Conservation (phyloP, 2,329 filamentous ascomycete species). For the Scedosporium apiospermum region DNA sequence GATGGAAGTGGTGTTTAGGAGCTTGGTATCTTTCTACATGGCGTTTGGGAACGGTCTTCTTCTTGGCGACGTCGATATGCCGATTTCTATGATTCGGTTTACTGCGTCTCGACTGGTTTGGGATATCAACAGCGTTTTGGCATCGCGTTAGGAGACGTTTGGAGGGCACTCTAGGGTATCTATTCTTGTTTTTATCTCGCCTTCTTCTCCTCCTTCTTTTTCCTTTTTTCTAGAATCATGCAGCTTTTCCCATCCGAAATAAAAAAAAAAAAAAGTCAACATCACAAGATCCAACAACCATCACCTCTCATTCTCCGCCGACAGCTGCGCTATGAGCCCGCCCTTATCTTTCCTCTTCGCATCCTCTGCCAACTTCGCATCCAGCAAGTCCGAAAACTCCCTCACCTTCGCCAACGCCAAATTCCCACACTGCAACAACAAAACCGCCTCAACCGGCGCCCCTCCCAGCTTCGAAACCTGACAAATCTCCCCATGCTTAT, state of each 20-base stretch:
- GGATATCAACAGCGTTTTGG: slow-evolving; percentile 5
- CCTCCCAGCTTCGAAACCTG: slow-evolving; percentile 89
- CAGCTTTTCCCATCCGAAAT: not conserved
- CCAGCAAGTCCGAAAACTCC: slow-evolving; percentile 66
- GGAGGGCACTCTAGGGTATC: not conserved
- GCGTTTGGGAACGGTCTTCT: not conserved
- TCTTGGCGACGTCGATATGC: no score
- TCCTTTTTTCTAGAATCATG: slow-evolving; percentile 1
- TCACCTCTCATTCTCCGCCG: slow-evolving; percentile 71
- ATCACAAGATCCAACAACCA: slow-evolving; percentile 4
- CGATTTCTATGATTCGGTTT: not conserved
- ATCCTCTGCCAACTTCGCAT: slow-evolving; percentile 66
- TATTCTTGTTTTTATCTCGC: slow-evolving; percentile 11
- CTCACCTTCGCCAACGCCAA: slow-evolving; percentile 71
- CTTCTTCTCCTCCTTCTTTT: slow-evolving; percentile 8
- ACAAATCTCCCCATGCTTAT: slow-evolving; percentile 82
- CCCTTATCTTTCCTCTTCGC: slow-evolving; percentile 68
- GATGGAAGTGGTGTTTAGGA: slow-evolving; percentile 5
- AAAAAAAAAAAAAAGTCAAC: not conserved
- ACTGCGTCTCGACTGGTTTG: slow-evolving; percentile 9
- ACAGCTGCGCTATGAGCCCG: slow-evolving; percentile 65
- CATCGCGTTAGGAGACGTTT: not conserved
- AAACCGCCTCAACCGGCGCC: slow-evolving; percentile 67
- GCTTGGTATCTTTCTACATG: not conserved
- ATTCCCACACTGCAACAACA: slow-evolving; percentile 66